Conservation (phyloP, 108 stramenopile genomes). For the Schizochytrium sp. region DNA sequence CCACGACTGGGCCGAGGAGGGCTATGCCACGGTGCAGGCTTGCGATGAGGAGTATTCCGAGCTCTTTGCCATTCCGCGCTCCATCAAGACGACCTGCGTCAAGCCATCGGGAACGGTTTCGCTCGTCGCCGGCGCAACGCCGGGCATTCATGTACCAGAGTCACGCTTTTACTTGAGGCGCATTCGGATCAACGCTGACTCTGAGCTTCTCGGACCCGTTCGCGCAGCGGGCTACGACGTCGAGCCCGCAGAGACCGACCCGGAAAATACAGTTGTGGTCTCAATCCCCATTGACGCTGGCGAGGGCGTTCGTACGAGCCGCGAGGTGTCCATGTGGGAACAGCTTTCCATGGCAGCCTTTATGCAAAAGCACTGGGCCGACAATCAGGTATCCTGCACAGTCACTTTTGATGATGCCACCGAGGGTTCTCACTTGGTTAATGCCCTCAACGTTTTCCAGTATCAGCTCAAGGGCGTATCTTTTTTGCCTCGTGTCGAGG, state of each 20-base stretch:
- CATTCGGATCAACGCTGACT: slow-evolving; percentile 38
- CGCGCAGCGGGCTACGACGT: slow-evolving; percentile 42
- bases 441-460: slow-evolving; percentile 50
- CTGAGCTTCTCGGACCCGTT: slow-evolving; percentile 36
- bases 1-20: slow-evolving; percentile 39
- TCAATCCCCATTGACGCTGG: slow-evolving; percentile 51
- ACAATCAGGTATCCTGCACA: slow-evolving; percentile 57
- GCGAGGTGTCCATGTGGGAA: slow-evolving; percentile 47
- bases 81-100: slow-evolving; percentile 51
- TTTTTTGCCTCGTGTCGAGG: slow-evolving; percentile 23
- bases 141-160: slow-evolving; percentile 55
- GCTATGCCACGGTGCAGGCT: slow-evolving; percentile 19
- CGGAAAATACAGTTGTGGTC: slow-evolving; percentile 42
- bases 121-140: slow-evolving; percentile 55
- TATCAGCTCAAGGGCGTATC: slow-evolving; percentile 53
- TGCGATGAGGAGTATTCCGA: slow-evolving; percentile 26
- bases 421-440: slow-evolving; percentile 39
- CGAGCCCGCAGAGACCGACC: slow-evolving; percentile 34
- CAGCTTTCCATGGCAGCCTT: slow-evolving; percentile 55
- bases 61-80: slow-evolving; percentile 34
- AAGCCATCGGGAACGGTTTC: slow-evolving; percentile 57
- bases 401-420: slow-evolving; percentile 52
- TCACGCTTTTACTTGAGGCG: slow-evolving; percentile 48
- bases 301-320: slow-evolving; percentile 44
- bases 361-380: slow-evolving; percentile 52